These are phyloP conservation scores for Didymella exigua DNA, from an alignment of 2,329 filamentous ascomycete species.

Conservation along the genomic window DNA sequence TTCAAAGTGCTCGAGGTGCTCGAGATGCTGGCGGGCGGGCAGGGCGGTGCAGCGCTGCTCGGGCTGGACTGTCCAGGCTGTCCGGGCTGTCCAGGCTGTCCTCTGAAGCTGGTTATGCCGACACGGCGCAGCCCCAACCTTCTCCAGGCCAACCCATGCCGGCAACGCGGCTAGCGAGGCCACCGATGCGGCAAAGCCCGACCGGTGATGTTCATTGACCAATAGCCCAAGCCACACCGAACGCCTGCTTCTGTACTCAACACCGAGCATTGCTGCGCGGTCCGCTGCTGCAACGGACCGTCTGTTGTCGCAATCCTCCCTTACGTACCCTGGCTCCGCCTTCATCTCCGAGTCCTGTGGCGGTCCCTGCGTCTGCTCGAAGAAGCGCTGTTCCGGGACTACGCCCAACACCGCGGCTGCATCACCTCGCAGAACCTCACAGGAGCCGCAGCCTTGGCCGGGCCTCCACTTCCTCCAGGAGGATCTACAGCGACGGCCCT, in stretches of 20 bases:
- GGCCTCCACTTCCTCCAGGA: neutral
- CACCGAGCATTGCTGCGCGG: neutral
- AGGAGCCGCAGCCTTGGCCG: neutral
- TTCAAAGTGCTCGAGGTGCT: too few species aligned
- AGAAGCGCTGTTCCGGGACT: neutral
- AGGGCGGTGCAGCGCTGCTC: neutral
- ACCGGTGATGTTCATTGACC: constrained; percentile 15
- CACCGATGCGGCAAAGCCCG: constrained; percentile 11
- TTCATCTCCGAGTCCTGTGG: neutral
- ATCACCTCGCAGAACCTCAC: neutral
- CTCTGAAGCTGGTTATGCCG: neutral
- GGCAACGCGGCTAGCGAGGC: constrained; percentile 11
- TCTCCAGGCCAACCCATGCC: constrained; percentile 8
- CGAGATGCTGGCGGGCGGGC: neutral
- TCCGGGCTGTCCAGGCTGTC: neutral
- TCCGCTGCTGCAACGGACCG: neutral
- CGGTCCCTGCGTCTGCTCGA: neutral
- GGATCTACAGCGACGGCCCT: neutral
- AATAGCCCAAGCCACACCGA: constrained; percentile 6
- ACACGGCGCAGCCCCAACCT: constrained; percentile 5
- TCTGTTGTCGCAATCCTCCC: neutral
- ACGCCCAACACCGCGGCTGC: neutral
- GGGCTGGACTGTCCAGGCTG: neutral
- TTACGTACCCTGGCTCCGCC: neutral
- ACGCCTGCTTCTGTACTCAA: constrained; percentile 9